Evolutionary conservation across 78 protist species (phyloP).

Genomic region (Dictyostelium intermedium): DNA sequence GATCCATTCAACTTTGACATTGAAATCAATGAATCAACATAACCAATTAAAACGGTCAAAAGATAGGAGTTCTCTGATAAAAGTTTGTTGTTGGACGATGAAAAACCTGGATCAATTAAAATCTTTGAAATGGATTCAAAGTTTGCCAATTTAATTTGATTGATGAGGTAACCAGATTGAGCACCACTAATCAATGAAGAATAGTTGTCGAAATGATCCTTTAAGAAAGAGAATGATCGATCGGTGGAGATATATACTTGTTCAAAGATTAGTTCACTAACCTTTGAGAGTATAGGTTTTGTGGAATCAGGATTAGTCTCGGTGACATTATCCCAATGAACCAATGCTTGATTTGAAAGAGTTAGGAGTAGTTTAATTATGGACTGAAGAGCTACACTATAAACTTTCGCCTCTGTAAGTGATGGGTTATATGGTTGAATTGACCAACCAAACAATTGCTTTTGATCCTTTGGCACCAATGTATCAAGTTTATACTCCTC

Average conservation of each 20-base stretch:
- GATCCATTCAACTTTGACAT: conserved; percentile 12
- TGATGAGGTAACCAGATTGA: conserved; percentile 1
- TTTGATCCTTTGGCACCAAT: background rate
- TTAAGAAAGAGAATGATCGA: conserved; percentile 12
- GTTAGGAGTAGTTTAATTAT: background rate
- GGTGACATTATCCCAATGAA: background rate
- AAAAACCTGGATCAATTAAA: background rate
- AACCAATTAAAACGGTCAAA: background rate
- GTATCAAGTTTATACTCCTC: background rate
- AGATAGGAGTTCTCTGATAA: background rate
- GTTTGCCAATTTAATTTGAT: conserved; percentile 1
- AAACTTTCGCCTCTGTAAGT: background rate
- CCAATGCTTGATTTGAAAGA: background rate
- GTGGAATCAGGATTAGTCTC: background rate
- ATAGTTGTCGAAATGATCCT: background rate
- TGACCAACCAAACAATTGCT: conserved; percentile 18
- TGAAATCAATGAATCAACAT: background rate
- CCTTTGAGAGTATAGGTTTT: background rate
- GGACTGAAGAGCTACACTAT: background rate
- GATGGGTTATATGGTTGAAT: conserved; percentile 9
- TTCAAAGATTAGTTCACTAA: background rate
- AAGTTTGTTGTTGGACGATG: background rate
- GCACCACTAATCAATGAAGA: conserved; percentile 17
- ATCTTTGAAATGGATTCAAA: background rate
- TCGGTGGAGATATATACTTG: background rate